A percentile compares a stretch with the other conserved stretches of the same genome.
Conservation (phyloP, 2,329 filamentous ascomycete species). For the Tolypocladium ophioglossoides region DNA sequence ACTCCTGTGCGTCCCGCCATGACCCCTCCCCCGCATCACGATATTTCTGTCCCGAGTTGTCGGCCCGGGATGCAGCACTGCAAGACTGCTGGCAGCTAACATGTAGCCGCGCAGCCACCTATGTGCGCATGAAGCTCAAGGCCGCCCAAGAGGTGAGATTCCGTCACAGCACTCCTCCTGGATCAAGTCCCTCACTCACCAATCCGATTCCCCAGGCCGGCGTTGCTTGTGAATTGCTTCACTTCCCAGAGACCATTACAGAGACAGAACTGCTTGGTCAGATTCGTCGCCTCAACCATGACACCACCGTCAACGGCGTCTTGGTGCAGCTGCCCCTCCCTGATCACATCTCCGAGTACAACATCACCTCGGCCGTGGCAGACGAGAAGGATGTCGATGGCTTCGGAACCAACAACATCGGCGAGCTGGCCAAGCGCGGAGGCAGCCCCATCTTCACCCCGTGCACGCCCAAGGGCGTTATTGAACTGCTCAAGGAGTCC, state of each 20-base stretch:
- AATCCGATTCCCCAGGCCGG: constrained; percentile 51
- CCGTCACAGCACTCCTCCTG: constrained; percentile 1
- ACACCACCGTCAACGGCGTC: constrained; percentile 78
- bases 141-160: constrained; percentile 73
- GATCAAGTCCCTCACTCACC: neutral
- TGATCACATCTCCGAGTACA: constrained; percentile 80
- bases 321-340: constrained; percentile 90
- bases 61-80: neutral
- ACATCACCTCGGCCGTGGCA: constrained; percentile 78
- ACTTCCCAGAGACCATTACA: constrained; percentile 69
- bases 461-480: constrained; percentile 95
- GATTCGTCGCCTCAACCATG: constrained; percentile 75
- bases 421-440: constrained; percentile 91
- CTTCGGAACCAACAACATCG: constrained; percentile 89
- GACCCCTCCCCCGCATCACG: constrained; percentile 9
- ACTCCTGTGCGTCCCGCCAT: constrained; percentile 54
- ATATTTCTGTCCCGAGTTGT: neutral
- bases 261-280: constrained; percentile 80
- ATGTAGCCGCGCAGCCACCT: constrained; percentile 56
- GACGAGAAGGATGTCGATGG: constrained; percentile 98
- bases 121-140: constrained; percentile 99
- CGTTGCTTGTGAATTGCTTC: constrained; percentile 78
- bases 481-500: constrained; percentile 78
- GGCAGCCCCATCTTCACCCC: constrained; percentile 83
- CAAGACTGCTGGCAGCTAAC: neutral